phyloP scores from a whole-genome alignment of 345 rosid genomes.

The Heritiera fomes region DNA sequence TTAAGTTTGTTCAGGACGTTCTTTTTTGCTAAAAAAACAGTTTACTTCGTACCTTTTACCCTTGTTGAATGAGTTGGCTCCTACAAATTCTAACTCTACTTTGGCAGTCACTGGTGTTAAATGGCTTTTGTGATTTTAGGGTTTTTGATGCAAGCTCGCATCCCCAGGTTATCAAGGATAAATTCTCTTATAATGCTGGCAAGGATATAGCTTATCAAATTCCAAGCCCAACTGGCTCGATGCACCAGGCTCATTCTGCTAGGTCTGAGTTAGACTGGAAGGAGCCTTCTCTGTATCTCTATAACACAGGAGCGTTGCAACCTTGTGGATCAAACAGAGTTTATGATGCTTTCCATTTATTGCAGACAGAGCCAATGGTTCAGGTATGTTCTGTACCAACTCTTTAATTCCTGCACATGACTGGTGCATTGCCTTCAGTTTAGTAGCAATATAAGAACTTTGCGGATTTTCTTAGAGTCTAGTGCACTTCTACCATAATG shows the following conservation, averaged over 20 bases:
- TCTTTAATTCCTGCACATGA: background rate
- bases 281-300: constrained; percentile 61
- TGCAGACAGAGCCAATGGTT: constrained; percentile 80
- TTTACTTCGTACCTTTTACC: background rate
- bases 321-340: constrained; percentile 52
- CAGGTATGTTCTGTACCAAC: constrained; percentile 49
- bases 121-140: constrained; percentile 34
- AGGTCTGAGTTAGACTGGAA: constrained; percentile 66
- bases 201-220: constrained; percentile 37
- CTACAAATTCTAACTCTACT: background rate
- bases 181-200: constrained; percentile 35
- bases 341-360: constrained; percentile 71
- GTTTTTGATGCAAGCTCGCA: constrained; percentile 45
- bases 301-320: constrained; percentile 45
- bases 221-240: constrained; percentile 34
- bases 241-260: constrained; percentile 41
- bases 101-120: background rate
- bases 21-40: background rate
- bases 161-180: constrained; percentile 55
- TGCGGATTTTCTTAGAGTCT: background rate
- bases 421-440: background rate
- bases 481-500: background rate
- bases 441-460: background rate
- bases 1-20: background rate
- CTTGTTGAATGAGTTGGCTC: background rate